Evolutionary conservation across 2,329 filamentous ascomycete species (phyloP).

Genomic region (Pseudogymnoascus sp.): DNA sequence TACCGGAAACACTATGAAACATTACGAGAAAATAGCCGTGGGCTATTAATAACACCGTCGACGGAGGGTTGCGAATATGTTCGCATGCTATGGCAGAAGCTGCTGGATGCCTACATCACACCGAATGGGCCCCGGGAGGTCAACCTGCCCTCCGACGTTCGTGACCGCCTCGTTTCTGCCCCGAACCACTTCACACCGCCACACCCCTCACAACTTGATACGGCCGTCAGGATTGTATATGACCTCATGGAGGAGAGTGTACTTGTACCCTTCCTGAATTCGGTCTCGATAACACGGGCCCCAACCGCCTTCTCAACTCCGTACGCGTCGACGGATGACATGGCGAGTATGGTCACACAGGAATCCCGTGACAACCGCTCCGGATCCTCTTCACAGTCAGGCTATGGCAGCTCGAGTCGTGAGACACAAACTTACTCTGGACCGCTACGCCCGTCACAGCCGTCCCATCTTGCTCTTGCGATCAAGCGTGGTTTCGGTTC

Average conservation of each 20-base stretch:
- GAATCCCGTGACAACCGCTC: background rate
- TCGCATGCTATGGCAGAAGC: conserved; percentile 73
- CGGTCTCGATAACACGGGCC: conserved; percentile 22
- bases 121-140: conserved; percentile 80
- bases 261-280: conserved; percentile 80
- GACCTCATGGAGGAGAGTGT: conserved; percentile 98
- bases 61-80: conserved; percentile 45
- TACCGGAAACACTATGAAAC: conserved; percentile 51
- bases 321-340: conserved; percentile 26
- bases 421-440: background rate
- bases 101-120: conserved; percentile 83
- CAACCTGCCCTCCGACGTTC: conserved; percentile 79
- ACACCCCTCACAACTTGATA: conserved; percentile 65
- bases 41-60: conserved; percentile 27
- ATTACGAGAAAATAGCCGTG: conserved; percentile 36
- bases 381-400: background rate
- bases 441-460: background rate
- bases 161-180: conserved; percentile 67
- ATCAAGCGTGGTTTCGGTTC: background rate
- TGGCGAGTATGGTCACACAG: conserved; percentile 17
- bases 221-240: conserved; percentile 80
- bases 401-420: background rate
- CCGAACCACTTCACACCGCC: conserved; percentile 56
- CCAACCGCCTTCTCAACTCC: conserved; percentile 21
- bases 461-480: background rate